Conservation (phyloP, 2,329 filamentous ascomycete genomes). For the Penicillium janthinellum region DNA sequence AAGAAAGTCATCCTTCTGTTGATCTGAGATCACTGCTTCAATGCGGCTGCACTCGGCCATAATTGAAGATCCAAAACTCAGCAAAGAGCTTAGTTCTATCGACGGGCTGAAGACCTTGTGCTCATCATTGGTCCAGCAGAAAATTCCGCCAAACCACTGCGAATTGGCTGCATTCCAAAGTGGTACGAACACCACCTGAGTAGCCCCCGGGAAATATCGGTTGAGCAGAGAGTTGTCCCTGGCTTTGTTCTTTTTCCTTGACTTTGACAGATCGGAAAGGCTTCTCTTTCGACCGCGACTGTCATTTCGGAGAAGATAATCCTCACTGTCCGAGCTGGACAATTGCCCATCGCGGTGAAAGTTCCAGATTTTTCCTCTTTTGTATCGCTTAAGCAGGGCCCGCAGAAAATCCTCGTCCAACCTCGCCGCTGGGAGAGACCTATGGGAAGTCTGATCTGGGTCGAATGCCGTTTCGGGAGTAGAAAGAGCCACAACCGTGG, state of each 20-base stretch:
- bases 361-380: neutral
- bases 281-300: neutral
- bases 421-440: neutral
- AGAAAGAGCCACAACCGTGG: neutral
- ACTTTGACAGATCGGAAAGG: neutral
- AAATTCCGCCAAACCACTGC: slow-evolving; percentile 33
- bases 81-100: slow-evolving; percentile 37
- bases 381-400: neutral
- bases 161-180: slow-evolving; percentile 36
- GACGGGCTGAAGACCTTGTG: slow-evolving; percentile 25
- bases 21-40: slow-evolving; percentile 40
- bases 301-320: neutral
- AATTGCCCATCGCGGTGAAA: neutral
- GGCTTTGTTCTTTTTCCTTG: neutral
- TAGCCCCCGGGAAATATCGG: slow-evolving; percentile 21
- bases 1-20: slow-evolving; percentile 55
- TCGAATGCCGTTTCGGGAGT: neutral
- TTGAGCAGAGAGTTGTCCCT: neutral
- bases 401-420: neutral
- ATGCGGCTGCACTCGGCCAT: slow-evolving; percentile 41
- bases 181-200: slow-evolving; percentile 32
- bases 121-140: slow-evolving; percentile 30
- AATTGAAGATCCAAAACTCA: slow-evolving; percentile 38
- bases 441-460: neutral
- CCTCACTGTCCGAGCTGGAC: neutral